A percentile compares a stretch with the other conserved stretches of the same genome.
Evolutionary conservation across 495 filamentous ascomycete species (phyloP).

Genomic region (Pseudevernia furfuracea): DNA sequence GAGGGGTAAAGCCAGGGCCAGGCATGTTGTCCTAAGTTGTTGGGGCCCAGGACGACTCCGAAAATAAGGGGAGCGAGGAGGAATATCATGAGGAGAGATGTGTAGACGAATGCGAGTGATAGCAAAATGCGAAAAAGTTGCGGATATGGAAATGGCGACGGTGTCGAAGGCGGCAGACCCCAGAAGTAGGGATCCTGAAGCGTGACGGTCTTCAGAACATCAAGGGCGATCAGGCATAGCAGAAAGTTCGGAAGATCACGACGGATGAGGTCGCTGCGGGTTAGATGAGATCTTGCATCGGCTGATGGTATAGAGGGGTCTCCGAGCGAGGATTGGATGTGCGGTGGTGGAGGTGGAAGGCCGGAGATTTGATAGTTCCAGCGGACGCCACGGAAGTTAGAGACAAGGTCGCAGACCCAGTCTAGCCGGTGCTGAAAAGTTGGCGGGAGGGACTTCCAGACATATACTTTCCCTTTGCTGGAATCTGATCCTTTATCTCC

Average conservation of each 20-base stretch:
- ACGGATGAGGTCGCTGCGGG: constrained; percentile 40
- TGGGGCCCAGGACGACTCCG: constrained; percentile 46
- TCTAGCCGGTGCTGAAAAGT: constrained; percentile 54
- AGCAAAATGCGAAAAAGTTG: constrained; percentile 36
- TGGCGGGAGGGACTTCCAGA: constrained; percentile 68
- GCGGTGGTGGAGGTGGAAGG: constrained; percentile 50
- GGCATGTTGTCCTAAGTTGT: constrained; percentile 39
- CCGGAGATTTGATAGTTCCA: constrained; percentile 67
- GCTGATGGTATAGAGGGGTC: constrained; percentile 14
- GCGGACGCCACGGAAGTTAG: constrained; percentile 63
- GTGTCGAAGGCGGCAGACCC: constrained; percentile 38
- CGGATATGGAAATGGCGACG: constrained; percentile 39
- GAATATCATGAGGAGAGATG: constrained; percentile 49
- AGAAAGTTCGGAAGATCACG: constrained; percentile 41
- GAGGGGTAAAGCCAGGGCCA: constrained; percentile 61
- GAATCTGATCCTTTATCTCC: background rate
- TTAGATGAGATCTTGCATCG: constrained; percentile 30
- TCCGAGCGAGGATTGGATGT: constrained; percentile 39
- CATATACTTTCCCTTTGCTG: constrained; percentile 23
- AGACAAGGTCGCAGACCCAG: constrained; percentile 63
- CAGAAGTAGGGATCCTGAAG: constrained; percentile 72
- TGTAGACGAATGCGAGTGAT: constrained; percentile 42
- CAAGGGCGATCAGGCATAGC: constrained; percentile 54
- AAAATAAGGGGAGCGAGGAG: constrained; percentile 50
- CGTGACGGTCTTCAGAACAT: constrained; percentile 57